Base-by-base conservation (phyloP, 495 filamentous ascomycete genomes). In the Umbilicaria muhlenbergii region DNA sequence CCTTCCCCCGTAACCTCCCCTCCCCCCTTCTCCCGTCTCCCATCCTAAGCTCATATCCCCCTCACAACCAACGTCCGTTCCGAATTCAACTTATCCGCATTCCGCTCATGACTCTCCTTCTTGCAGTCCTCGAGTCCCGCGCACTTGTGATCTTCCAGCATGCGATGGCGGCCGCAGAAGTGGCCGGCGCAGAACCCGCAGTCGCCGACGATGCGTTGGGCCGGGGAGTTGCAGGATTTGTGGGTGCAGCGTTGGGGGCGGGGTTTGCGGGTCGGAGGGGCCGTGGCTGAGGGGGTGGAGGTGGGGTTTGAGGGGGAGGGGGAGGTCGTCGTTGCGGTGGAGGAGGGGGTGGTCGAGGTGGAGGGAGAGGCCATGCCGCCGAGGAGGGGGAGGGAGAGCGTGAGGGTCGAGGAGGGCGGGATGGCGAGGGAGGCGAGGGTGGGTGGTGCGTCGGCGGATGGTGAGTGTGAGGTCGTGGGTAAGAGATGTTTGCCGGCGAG, bases 111-210 rank as follows among this genome's bases (percentile, higher is more conserved):
- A 14, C 79, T 82, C 60, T 93, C 86, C 69, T 91, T 86, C 74
- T 94, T 95, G 73, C 87, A 94, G 64, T 94, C 81, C 65, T 96
- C 92, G 47, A 98, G 67, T n/a, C 87, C 87, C 45, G 70, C 75
- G 65, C 91, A 98, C 58, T 83, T 81, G 66, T 98, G 91, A 47
- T 85, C 80, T 64, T 98, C 91, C 38, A 96, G 61, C 62, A 96
- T 75, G 13, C 91, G 71, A 66, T 98, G 91, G 67, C 84, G 87
- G 41, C 81, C 84, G 66, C 91, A 98, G 68, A 82, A 96, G 60
- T 91, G 82, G 13, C 87, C 87, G 40, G 77, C 66, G 69, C 91
- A 98, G 65, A 96, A 96, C 42, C 76, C 80, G 68, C 91, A 98
- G 64, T 96, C 91, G 10, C 92, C 92, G 36, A 94, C 83, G 57